phyloP scores from a whole-genome alignment of 176 grass and related monocot genomes.

The Puccinellia tenuiflora region DNA sequence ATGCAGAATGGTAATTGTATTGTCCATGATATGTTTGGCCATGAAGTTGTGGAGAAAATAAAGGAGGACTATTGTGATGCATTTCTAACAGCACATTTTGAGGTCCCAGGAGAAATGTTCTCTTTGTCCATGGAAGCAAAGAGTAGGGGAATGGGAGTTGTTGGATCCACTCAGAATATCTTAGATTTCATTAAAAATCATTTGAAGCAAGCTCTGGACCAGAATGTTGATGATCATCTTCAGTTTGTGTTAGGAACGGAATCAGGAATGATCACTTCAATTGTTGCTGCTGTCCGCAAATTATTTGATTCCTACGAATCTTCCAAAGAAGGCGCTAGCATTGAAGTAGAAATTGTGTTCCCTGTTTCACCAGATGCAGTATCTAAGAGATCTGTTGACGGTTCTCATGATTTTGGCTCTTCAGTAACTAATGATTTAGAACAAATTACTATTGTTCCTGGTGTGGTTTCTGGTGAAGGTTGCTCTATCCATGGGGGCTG shows the following conservation, averaged over 20 bases:
- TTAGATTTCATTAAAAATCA: constrained; percentile 81
- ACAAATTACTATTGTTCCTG: constrained; percentile 69
- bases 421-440: constrained; percentile 30
- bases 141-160: constrained; percentile 87
- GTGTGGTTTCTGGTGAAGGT: constrained; percentile 76
- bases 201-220: constrained; percentile 67
- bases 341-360: constrained; percentile 94
- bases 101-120: constrained; percentile 99
- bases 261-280: constrained; percentile 98
- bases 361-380: constrained; percentile 93
- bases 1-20: constrained; percentile 88
- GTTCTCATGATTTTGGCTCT: constrained; percentile 36
- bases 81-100: constrained; percentile 94
- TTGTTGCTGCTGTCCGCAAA: constrained; percentile 61
- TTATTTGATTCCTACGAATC: constrained; percentile 44
- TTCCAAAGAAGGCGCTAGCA: constrained; percentile 43
- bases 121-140: constrained; percentile 97
- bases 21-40: constrained; percentile 95
- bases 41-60: constrained; percentile 87
- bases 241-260: constrained; percentile 96
- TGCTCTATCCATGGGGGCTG: constrained; percentile 98
- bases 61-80: constrained; percentile 88
- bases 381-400: constrained; percentile 46
- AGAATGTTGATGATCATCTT: constrained; percentile 73
- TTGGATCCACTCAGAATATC: constrained; percentile 93